phyloP scores from a whole-genome alignment of 306 rosid species.

The Cucurbita maxima region DNA sequence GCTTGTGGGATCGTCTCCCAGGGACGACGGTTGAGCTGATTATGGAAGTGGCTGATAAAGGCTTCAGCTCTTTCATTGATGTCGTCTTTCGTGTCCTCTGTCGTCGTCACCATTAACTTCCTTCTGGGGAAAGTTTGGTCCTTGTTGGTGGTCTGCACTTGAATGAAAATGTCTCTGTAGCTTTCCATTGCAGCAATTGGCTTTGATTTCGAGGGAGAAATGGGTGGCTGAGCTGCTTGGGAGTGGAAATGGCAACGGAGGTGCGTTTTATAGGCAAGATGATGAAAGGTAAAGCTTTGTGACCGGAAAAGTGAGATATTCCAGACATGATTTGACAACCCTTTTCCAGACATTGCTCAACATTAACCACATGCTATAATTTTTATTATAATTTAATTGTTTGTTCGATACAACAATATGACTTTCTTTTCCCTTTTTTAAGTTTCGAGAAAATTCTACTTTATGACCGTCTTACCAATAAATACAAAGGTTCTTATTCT shows the following conservation, averaged over 20 bases:
- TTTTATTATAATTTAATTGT: not conserved
- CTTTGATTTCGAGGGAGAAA: not conserved
- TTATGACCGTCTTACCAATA: too few species aligned
- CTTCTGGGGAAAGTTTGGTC: conserved; percentile 11
- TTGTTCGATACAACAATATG: not conserved
- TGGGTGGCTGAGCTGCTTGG: not conserved
- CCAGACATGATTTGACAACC: too few species aligned
- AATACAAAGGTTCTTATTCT: too few species aligned
- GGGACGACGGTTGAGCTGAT: conserved; percentile 29
- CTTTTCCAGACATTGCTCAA: not conserved
- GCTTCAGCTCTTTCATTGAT: conserved; percentile 38
- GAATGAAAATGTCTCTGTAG: conserved; percentile 12
- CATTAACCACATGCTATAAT: not conserved
- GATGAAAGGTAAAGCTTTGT: not conserved
- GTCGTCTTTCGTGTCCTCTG: conserved; percentile 18
- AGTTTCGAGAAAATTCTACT: too few species aligned
- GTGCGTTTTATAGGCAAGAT: conserved; percentile 1
- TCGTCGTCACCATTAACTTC: not conserved
- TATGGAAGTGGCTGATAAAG: conserved; percentile 45
- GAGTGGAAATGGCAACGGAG: not conserved
- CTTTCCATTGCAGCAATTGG: conserved; percentile 28
- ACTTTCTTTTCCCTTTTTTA: not conserved
- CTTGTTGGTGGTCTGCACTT: conserved; percentile 6
- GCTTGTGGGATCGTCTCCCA: conserved; percentile 24
- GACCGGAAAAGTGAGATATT: not conserved